These are phyloP conservation scores for Tolypocladium capitatum DNA, from an alignment of 2,329 filamentous ascomycete species.

Conservation along the genomic window DNA sequence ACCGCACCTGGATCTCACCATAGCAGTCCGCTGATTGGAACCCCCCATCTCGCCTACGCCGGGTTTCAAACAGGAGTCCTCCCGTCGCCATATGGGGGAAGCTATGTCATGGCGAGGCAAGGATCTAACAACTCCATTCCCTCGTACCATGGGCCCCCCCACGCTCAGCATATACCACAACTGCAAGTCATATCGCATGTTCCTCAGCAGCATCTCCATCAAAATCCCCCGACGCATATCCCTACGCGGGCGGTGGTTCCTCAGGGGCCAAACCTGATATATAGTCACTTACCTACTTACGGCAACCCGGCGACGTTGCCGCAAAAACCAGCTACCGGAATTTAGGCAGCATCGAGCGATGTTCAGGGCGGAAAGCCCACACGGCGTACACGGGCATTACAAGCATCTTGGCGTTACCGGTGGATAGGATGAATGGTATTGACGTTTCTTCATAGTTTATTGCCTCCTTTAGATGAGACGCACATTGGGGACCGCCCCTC, in stretches of 20 bases:
- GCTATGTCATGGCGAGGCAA: constrained; percentile 44
- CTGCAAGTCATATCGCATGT: constrained; percentile 24
- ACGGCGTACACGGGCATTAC: constrained; percentile 21
- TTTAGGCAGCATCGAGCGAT: constrained; percentile 23
- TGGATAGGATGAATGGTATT: constrained; percentile 20
- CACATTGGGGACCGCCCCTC: not conserved
- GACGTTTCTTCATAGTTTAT: constrained; percentile 13
- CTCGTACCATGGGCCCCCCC: constrained; percentile 30
- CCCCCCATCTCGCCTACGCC: constrained; percentile 36
- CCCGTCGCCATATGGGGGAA: constrained; percentile 32
- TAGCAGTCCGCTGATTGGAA: constrained; percentile 38
- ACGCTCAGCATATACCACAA: constrained; percentile 26
- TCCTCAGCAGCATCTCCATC: constrained; percentile 29
- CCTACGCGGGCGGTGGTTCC: constrained; percentile 31
- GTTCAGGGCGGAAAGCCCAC: constrained; percentile 11
- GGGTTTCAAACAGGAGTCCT: constrained; percentile 30
- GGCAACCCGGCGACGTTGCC: constrained; percentile 47
- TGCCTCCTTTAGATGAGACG: constrained; percentile 3
- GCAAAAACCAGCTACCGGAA: constrained; percentile 41
- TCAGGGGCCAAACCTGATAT: constrained; percentile 30
- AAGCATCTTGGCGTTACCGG: constrained; percentile 27
- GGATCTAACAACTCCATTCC: constrained; percentile 41
- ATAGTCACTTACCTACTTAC: constrained; percentile 40
- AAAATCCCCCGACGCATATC: constrained; percentile 27
- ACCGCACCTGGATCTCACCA: constrained; percentile 35